Conservation (phyloP, 768 basidiomycete genomes). For the Xerocomellus intermedius region DNA sequence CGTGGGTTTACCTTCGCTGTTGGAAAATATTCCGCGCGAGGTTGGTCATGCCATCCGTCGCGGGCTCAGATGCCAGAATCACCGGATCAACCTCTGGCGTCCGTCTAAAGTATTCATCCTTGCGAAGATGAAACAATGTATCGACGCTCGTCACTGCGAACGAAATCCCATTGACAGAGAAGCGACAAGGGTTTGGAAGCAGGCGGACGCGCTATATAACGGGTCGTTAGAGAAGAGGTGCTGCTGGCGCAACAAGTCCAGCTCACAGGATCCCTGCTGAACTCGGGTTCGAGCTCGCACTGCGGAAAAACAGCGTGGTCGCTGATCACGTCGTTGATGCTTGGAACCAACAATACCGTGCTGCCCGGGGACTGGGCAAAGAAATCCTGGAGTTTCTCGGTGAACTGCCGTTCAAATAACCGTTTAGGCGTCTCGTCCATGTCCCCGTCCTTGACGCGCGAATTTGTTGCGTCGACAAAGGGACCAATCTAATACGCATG, state of each 20-base stretch:
- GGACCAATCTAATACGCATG: constrained; percentile 70
- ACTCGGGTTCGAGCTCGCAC: constrained; percentile 47
- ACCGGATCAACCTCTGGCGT: constrained; percentile 60
- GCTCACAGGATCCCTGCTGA: constrained; percentile 54
- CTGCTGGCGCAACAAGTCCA: background rate
- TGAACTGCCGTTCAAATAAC: constrained; percentile 68
- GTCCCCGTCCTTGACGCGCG: constrained; percentile 73
- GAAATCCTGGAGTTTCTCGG: constrained; percentile 53
- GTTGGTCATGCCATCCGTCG: constrained; percentile 74
- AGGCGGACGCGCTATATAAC: constrained; percentile 63
- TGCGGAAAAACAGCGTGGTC: constrained; percentile 88
- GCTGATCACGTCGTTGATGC: constrained; percentile 76
- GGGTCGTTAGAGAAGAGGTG: background rate
- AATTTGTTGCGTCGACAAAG: constrained; percentile 80
- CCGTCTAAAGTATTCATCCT: constrained; percentile 74
- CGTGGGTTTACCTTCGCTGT: constrained; percentile 68
- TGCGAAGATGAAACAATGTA: constrained; percentile 83
- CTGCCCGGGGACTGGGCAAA: constrained; percentile 64
- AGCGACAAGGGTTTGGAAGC: constrained; percentile 84
- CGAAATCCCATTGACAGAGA: constrained; percentile 79
- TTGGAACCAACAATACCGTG: constrained; percentile 77
- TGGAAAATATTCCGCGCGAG: constrained; percentile 78
- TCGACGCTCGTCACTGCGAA: constrained; percentile 87
- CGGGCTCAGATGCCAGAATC: constrained; percentile 41
- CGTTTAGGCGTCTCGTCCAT: constrained; percentile 58